Evolutionary conservation across 257 asterid genomes (phyloP).

Genomic region (Nicotiana noctiflora): DNA sequence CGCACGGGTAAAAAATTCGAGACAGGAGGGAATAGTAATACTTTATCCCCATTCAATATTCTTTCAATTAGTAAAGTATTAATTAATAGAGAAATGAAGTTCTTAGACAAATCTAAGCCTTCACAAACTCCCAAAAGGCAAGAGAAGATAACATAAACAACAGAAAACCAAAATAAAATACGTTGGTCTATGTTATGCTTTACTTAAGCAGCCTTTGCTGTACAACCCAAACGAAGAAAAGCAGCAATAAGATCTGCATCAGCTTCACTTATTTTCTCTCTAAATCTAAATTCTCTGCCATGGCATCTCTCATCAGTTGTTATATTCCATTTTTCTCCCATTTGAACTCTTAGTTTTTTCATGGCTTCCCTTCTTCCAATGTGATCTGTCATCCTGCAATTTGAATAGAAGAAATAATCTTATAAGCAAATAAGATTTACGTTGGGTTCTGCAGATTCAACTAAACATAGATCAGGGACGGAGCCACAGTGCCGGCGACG

Average conservation of each 20-base stretch:
- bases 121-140: not conserved
- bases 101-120: not conserved
- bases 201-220: constrained; percentile 6
- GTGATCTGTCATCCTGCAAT: constrained; percentile 36
- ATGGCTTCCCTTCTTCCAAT: constrained; percentile 33
- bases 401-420: not conserved
- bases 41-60: too few species aligned
- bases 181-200: not conserved
- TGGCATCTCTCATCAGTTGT: constrained; percentile 1
- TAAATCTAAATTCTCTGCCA: not conserved
- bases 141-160: not conserved
- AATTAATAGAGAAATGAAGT: too few species aligned
- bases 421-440: not conserved
- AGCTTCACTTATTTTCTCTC: not conserved
- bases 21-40: too few species aligned
- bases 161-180: not conserved
- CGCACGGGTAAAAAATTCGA: too few species aligned
- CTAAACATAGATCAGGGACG: too few species aligned
- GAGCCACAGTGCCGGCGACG: too few species aligned
- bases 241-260: not conserved
- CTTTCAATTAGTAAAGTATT: too few species aligned
- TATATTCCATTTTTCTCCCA: constrained; percentile 10
- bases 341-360: constrained; percentile 12
- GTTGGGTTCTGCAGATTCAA: not conserved
- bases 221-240: not conserved